Conservation (phyloP, 768 basidiomycete species). For the Psilocybe sp. region DNA sequence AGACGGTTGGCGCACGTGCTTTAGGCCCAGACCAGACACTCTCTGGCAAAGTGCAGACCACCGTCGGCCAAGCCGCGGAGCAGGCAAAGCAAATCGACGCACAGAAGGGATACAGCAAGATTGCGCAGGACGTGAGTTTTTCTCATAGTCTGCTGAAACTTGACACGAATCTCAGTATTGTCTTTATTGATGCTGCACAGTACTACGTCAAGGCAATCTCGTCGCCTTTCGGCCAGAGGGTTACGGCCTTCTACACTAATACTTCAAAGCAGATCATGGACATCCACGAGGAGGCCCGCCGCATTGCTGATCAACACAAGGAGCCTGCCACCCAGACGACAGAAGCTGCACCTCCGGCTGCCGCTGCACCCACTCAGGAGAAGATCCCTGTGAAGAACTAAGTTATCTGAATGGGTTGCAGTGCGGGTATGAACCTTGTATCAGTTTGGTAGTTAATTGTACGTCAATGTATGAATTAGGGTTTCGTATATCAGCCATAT, state of each 20-base stretch:
- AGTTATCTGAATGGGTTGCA: no score
- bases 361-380: constrained; percentile 3
- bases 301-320: constrained; percentile 71
- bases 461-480: no score
- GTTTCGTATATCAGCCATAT: no score
- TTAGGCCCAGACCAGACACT: constrained; percentile 83
- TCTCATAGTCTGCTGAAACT: neutral
- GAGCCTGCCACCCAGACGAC: constrained; percentile 12
- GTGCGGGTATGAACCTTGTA: no score
- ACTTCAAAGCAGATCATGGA: constrained; percentile 88
- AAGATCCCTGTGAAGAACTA: neutral
- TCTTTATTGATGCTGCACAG: constrained; percentile 35
- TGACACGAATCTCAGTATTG: neutral
- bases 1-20: constrained; percentile 61
- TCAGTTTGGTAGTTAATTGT: no score
- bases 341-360: constrained; percentile 8
- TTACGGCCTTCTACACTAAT: constrained; percentile 78
- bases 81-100: constrained; percentile 79
- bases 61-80: constrained; percentile 58
- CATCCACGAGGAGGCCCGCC: constrained; percentile 89
- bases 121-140: constrained; percentile 60
- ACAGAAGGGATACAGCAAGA: constrained; percentile 72
- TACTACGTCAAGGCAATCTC: constrained; percentile 76
- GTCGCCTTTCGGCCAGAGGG: constrained; percentile 77
- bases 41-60: constrained; percentile 66